Evolutionary conservation across 75 land plant species (phyloP).

Genomic region (Picea sitchensis): DNA sequence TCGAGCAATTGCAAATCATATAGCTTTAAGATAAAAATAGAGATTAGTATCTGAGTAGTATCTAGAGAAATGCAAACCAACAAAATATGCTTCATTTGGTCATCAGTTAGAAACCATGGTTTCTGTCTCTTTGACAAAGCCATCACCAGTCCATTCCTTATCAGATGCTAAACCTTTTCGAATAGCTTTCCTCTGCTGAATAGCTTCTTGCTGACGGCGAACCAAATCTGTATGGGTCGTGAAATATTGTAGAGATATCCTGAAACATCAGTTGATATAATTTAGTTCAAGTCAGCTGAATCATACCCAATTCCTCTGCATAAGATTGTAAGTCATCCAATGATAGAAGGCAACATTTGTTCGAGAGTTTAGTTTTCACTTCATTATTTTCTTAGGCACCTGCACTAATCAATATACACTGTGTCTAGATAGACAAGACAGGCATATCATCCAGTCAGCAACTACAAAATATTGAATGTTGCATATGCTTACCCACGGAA

Average conservation of each 20-base stretch:
- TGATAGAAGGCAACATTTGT: not conserved
- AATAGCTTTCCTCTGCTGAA: slow-evolving; percentile 56
- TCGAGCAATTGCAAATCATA: no score
- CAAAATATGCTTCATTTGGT: not conserved
- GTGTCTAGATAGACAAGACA: not conserved
- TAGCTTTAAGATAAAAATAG: no score
- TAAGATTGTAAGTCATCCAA: not conserved
- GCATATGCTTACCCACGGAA: slow-evolving; percentile 76
- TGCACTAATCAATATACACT: not conserved
- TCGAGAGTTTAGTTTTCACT: not conserved
- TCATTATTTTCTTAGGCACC: not conserved
- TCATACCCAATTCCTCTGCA: not conserved
- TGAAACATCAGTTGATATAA: slow-evolving; percentile 12
- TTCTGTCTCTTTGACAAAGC: slow-evolving; percentile 93
- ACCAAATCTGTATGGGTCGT: slow-evolving; percentile 97
- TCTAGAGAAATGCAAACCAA: no score
- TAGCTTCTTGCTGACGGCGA: slow-evolving; percentile 77
- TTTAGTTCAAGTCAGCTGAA: not conserved
- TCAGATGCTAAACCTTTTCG: slow-evolving; percentile 85
- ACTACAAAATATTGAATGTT: not conserved
- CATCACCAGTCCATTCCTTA: slow-evolving; percentile 99
- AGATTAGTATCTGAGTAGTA: no score
- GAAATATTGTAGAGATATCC: slow-evolving; percentile 85
- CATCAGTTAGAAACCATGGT: slow-evolving; percentile 92
- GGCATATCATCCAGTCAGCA: not conserved